These are phyloP conservation scores for Trichophyton equinum DNA, from an alignment of 2,329 filamentous ascomycete genomes.

Conservation along the genomic window DNA sequence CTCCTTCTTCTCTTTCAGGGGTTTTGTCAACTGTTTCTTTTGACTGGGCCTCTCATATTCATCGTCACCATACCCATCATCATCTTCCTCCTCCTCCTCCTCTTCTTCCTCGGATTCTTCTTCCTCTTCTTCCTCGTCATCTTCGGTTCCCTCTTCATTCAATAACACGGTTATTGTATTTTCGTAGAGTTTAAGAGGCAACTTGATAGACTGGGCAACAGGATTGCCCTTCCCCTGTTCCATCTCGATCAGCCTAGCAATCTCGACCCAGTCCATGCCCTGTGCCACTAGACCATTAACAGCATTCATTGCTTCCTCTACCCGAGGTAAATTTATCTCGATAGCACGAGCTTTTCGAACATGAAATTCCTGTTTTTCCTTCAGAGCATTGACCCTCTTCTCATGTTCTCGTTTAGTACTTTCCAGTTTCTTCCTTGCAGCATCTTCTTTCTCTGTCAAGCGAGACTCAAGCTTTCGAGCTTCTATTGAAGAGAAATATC, in stretches of 20 bases:
- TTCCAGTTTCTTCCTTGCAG: conserved; percentile 72
- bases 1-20: conserved; percentile 15
- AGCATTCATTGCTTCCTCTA: conserved; percentile 84
- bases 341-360: conserved; percentile 81
- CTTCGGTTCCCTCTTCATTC: conserved; percentile 54
- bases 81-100: conserved; percentile 19
- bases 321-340: conserved; percentile 76
- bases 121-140: conserved; percentile 40
- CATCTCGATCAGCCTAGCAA: conserved; percentile 73
- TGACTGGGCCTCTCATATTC: not conserved
- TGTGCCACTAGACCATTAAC: conserved; percentile 84
- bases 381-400: conserved; percentile 70
- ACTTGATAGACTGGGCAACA: conserved; percentile 72
- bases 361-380: conserved; percentile 70
- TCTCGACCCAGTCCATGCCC: conserved; percentile 96
- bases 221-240: conserved; percentile 71
- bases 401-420: conserved; percentile 72
- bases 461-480: conserved; percentile 81
- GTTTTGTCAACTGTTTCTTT: conserved; percentile 9
- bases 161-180: conserved; percentile 74
- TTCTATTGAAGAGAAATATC: conserved; percentile 94
- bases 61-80: conserved; percentile 10
- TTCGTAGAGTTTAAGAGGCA: conserved; percentile 80
- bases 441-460: conserved; percentile 66
- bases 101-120: conserved; percentile 32